Evolutionary conservation across 768 basidiomycete species (phyloP).

Genomic region (Tulasnella calospora): DNA sequence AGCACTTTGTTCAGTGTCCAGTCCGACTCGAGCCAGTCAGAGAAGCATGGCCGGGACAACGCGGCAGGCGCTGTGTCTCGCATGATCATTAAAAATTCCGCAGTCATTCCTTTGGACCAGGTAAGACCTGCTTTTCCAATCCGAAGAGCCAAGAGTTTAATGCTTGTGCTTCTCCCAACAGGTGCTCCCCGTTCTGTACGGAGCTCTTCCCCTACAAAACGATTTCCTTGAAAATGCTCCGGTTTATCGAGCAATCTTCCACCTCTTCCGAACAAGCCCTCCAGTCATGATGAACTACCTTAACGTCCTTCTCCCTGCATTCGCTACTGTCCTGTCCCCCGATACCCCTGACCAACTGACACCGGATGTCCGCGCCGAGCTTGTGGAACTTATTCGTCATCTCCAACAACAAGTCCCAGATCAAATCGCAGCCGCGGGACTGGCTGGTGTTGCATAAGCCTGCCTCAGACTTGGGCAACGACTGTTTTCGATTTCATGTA

Average conservation of each 20-base stretch:
- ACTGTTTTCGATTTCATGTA: not conserved
- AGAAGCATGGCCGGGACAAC: conserved; percentile 88
- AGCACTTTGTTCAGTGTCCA: conserved; percentile 72
- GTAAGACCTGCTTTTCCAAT: conserved; percentile 24
- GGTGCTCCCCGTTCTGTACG: conserved; percentile 79
- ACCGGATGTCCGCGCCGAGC: conserved; percentile 67
- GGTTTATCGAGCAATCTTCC: conserved; percentile 84
- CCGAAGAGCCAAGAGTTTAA: not conserved
- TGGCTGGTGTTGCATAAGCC: conserved; percentile 45
- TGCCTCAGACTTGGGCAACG: not conserved
- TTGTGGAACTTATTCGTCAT: conserved; percentile 66
- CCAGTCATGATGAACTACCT: conserved; percentile 66
- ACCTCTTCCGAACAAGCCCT: conserved; percentile 74
- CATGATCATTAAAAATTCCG: conserved; percentile 71
- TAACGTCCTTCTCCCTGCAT: conserved; percentile 72
- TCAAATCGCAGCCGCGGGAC: conserved; percentile 76
- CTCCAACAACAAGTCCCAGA: conserved; percentile 71
- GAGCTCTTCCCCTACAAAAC: conserved; percentile 76
- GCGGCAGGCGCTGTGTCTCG: conserved; percentile 91
- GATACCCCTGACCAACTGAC: conserved; percentile 67
- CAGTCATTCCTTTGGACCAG: conserved; percentile 72
- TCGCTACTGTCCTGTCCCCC: conserved; percentile 78
- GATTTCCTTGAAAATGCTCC: conserved; percentile 88
- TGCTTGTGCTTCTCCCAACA: conserved; percentile 32
- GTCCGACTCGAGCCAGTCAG: conserved; percentile 56